Percentiles rank a stretch among this genome's conserved stretches.
phyloP scores from a whole-genome alignment of 208 protist genomes.

The Angomonas deanei region DNA sequence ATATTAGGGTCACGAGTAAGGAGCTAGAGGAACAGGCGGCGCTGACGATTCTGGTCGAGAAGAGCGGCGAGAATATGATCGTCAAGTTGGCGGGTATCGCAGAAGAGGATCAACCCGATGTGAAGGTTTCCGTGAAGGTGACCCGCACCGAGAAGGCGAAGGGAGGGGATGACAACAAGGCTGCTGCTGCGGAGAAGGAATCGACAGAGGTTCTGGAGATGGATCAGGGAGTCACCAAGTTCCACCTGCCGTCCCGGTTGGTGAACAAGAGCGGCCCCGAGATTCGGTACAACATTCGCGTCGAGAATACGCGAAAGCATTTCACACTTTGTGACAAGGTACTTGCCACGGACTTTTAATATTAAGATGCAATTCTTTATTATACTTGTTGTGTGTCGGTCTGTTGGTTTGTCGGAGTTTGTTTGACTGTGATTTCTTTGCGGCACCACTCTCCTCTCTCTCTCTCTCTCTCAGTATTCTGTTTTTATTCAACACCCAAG shows the following conservation, averaged over 20 bases:
- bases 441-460: background rate
- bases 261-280: background rate
- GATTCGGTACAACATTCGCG: background rate
- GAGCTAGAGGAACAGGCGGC: slow-evolving; percentile 46
- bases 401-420: background rate
- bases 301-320: background rate
- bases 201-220: background rate
- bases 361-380: background rate
- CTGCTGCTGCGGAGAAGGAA: no score
- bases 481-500: background rate
- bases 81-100: slow-evolving; percentile 47
- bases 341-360: background rate
- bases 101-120: slow-evolving; percentile 4
- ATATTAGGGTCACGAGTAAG: slow-evolving; percentile 35
- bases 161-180: background rate
- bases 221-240: background rate
- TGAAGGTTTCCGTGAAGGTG: background rate
- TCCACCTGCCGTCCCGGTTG: background rate
- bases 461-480: background rate
- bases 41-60: slow-evolving; percentile 39
- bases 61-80: slow-evolving; percentile 10
- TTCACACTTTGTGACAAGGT: background rate
- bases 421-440: no score
- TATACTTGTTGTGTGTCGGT: background rate
- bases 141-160: background rate